These are phyloP conservation scores for Globisporangium paroecandrum DNA, from an alignment of 352 stramenopile genomes.

Conservation along the genomic window DNA sequence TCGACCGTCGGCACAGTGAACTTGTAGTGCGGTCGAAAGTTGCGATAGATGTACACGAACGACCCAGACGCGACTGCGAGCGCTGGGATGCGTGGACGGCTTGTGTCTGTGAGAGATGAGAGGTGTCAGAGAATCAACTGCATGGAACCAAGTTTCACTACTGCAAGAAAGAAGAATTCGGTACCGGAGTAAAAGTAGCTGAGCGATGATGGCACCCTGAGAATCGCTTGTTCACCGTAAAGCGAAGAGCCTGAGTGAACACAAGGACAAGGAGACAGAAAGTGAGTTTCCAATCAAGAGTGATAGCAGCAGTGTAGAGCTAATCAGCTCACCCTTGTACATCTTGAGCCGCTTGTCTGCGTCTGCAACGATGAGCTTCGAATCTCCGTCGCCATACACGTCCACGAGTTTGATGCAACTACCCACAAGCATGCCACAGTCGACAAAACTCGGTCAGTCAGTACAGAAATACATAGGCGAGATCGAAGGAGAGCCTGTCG, in stretches of 20 bases:
- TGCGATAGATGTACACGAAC: constrained; percentile 90
- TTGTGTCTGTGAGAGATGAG: constrained; percentile 16
- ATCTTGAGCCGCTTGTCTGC: constrained; percentile 82
- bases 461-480: too few relatives aligned
- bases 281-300: background rate
- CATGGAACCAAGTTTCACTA: background rate
- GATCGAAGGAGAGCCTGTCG: background rate
- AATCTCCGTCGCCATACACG: constrained; percentile 81
- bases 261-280: background rate
- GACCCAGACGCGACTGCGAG: constrained; percentile 84
- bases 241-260: constrained; percentile 53
- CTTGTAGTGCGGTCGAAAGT: constrained; percentile 90
- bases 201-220: constrained; percentile 70
- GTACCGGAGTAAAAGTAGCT: constrained; percentile 71
- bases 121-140: background rate
- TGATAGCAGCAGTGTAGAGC: background rate
- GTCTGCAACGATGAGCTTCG: constrained; percentile 77
- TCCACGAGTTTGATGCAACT: constrained; percentile 78
- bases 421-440: background rate
- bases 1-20: constrained; percentile 83
- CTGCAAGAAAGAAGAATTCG: background rate
- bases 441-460: background rate
- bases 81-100: constrained; percentile 66
- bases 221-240: constrained; percentile 74
- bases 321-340: constrained; percentile 63